A percentile compares a stretch with the other conserved stretches of the same genome.
phyloP scores from a whole-genome alignment of 331 rosid genomes.

The Quercus phellos region DNA sequence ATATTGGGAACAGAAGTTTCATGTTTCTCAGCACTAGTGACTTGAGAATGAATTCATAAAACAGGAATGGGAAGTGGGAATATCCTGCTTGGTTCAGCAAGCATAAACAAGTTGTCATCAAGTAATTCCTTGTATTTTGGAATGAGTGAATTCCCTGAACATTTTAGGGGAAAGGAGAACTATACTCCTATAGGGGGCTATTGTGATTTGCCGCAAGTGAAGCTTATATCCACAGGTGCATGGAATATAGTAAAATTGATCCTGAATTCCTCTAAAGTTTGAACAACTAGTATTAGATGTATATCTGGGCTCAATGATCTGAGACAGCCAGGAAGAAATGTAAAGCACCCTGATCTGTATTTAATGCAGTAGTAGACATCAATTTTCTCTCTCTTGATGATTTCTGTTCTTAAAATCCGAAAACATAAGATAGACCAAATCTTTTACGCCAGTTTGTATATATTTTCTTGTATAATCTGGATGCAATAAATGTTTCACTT shows the following conservation, averaged over 20 bases:
- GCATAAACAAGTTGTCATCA: background rate
- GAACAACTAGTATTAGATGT: background rate
- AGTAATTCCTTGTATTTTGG: background rate
- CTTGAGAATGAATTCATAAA: background rate
- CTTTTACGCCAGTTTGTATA: background rate
- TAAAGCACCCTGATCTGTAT: background rate
- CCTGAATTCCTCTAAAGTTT: background rate
- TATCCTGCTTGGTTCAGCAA: background rate
- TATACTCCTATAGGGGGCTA: background rate
- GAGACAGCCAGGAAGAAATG: background rate
- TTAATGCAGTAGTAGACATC: background rate
- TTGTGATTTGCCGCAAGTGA: background rate
- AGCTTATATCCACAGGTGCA: background rate
- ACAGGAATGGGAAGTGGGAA: too few relatives aligned
- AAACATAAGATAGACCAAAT: background rate
- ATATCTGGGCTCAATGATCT: background rate
- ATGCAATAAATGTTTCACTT: background rate
- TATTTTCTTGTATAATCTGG: background rate
- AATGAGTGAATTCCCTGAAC: background rate
- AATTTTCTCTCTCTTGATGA: background rate
- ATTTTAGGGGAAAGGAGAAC: background rate
- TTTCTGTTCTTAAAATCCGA: background rate
- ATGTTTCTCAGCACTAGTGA: background rate
- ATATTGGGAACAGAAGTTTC: background rate
- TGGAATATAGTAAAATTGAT: background rate